These are phyloP conservation scores for Auricularia auricula-judae DNA, from an alignment of 768 basidiomycete genomes.

Conservation along the genomic window DNA sequence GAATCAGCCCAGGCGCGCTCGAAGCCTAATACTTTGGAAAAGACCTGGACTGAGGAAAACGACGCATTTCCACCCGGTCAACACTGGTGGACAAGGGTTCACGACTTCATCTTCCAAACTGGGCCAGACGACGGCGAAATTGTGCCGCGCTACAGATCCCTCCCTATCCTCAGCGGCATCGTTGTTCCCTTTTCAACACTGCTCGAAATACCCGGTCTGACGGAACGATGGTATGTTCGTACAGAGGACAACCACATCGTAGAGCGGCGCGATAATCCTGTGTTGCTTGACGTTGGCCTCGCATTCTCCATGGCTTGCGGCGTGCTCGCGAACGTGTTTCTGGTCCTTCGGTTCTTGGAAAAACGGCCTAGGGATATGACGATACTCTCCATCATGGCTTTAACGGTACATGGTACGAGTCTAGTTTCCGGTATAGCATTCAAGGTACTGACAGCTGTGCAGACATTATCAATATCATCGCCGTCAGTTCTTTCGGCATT, in stretches of 20 bases:
- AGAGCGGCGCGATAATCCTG: constrained; percentile 41
- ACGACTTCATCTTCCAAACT: constrained; percentile 9
- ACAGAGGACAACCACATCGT: constrained; percentile 35
- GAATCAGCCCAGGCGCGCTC: too few relatives aligned
- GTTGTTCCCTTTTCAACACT: constrained; percentile 68
- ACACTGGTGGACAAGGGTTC: neutral
- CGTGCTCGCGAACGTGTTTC: constrained; percentile 52
- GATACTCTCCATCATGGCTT: constrained; percentile 45
- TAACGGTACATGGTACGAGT: constrained; percentile 58
- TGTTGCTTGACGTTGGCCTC: constrained; percentile 48
- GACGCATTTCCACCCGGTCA: neutral
- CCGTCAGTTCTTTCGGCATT: constrained; percentile 52
- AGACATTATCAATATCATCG: constrained; percentile 62
- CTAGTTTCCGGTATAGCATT: neutral
- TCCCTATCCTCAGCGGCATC: constrained; percentile 58
- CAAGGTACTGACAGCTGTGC: neutral
- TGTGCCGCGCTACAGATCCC: constrained; percentile 47
- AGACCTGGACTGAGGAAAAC: neutral
- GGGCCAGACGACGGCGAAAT: constrained; percentile 15
- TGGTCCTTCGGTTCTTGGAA: constrained; percentile 67
- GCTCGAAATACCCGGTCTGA: constrained; percentile 73
- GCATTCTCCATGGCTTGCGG: constrained; percentile 58
- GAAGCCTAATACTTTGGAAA: neutral
- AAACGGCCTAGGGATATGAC: constrained; percentile 52
- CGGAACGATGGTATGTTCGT: constrained; percentile 55